phyloP scores from a whole-genome alignment of 2,329 filamentous ascomycete species.

The Fusarium sp. region DNA sequence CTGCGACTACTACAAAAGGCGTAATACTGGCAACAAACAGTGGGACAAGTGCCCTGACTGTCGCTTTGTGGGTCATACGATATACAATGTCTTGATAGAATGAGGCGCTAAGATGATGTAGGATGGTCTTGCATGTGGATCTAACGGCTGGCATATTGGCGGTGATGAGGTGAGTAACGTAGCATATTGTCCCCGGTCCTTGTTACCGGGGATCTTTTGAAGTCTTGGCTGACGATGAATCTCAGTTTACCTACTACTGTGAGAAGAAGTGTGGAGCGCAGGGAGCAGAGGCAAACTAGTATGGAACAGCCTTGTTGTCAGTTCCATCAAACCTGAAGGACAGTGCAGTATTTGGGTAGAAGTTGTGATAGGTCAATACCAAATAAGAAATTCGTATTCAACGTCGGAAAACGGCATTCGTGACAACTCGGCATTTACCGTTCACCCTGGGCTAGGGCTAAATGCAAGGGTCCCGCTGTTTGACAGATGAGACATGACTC shows the following conservation, averaged over 20 bases:
- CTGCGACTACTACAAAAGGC: conserved; percentile 10
- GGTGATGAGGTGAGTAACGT: conserved; percentile 28
- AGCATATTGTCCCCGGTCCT: neutral
- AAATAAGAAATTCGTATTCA: neutral
- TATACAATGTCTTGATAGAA: fast-evolving
- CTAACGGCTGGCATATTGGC: conserved; percentile 29
- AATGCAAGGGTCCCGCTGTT: neutral
- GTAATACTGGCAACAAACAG: conserved; percentile 20
- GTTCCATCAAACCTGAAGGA: too few species aligned
- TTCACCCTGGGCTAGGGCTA: fast-evolving
- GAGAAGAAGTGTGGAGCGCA: conserved; percentile 9
- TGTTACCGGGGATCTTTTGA: fast-evolving
- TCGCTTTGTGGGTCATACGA: neutral
- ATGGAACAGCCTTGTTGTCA: fast-evolving
- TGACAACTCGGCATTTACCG: neutral
- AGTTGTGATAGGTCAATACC: neutral
- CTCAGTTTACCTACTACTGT: conserved; percentile 18
- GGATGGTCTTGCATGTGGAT: conserved; percentile 26
- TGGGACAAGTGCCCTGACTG: conserved; percentile 35
- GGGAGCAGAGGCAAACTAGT: conserved; percentile 11
- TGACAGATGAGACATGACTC: neutral
- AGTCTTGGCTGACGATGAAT: neutral
- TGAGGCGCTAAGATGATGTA: neutral
- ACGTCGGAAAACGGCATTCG: too few species aligned
- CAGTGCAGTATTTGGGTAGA: fast-evolving